Evolutionary conservation across 768 basidiomycete genomes (phyloP).

Genomic region (Suillus variegatus): DNA sequence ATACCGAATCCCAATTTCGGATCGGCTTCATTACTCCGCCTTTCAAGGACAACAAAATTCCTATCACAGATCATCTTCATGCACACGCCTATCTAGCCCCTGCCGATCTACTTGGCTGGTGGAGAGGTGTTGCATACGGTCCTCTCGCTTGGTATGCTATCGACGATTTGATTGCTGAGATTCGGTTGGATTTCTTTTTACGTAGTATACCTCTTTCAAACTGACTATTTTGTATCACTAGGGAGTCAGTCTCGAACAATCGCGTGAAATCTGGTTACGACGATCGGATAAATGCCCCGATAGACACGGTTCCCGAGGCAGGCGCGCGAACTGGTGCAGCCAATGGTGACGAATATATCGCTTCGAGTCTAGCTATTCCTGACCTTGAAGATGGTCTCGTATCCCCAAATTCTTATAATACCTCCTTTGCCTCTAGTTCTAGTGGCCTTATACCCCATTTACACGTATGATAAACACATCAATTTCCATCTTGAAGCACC

Average conservation of each 20-base stretch:
- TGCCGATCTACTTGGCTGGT: slow-evolving; percentile 71
- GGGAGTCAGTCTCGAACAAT: slow-evolving; percentile 82
- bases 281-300: slow-evolving; percentile 59
- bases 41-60: slow-evolving; percentile 76
- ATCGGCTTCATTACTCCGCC: slow-evolving; percentile 82
- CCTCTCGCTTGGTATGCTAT: slow-evolving; percentile 74
- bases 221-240: slow-evolving; percentile 4
- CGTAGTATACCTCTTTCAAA: slow-evolving; percentile 10
- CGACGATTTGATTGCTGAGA: slow-evolving; percentile 80
- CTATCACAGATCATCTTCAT: slow-evolving; percentile 78
- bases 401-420: slow-evolving; percentile 9
- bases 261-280: slow-evolving; percentile 77
- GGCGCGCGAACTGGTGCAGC: slow-evolving; percentile 67
- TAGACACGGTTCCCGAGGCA: slow-evolving; percentile 71
- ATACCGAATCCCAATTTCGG: slow-evolving; percentile 44
- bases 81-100: slow-evolving; percentile 72
- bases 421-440: slow-evolving; percentile 30
- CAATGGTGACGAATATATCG: slow-evolving; percentile 63
- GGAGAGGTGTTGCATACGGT: slow-evolving; percentile 66
- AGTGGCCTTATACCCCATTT: slow-evolving; percentile 42
- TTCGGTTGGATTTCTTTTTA: slow-evolving; percentile 50
- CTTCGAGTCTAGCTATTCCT: slow-evolving; percentile 44
- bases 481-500: neutral
- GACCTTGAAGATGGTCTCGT: slow-evolving; percentile 44
- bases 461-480: slow-evolving; percentile 26